These are phyloP conservation scores for Taiozyma onychis DNA, from an alignment of 1,139 yeast genomes.

Conservation along the genomic window DNA sequence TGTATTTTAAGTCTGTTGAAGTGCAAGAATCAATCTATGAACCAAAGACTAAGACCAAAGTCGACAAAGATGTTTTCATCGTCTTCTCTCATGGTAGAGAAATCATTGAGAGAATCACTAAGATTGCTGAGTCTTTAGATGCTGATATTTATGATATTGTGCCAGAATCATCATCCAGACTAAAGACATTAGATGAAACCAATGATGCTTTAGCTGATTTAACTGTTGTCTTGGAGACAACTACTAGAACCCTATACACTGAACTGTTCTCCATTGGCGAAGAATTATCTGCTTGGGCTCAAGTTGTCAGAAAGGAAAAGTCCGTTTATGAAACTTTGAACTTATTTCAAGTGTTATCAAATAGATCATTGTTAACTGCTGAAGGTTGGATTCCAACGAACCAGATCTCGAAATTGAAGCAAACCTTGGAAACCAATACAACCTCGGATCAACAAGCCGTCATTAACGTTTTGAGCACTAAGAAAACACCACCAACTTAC, in stretches of 20 bases:
- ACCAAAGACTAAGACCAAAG: slow-evolving; percentile 39
- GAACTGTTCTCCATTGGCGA: slow-evolving; percentile 74
- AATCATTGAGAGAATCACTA: slow-evolving; percentile 59
- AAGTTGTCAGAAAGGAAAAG: slow-evolving; percentile 63
- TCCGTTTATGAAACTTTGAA: slow-evolving; percentile 72
- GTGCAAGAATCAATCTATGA: slow-evolving; percentile 55
- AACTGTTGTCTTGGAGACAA: slow-evolving; percentile 64
- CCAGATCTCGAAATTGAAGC: slow-evolving; percentile 41
- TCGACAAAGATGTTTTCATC: slow-evolving; percentile 71
- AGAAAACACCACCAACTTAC: slow-evolving; percentile 87
- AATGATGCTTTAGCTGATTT: slow-evolving; percentile 58
- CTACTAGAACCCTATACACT: slow-evolving; percentile 62
- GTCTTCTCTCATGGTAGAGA: slow-evolving; percentile 85
- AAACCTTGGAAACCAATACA: slow-evolving; percentile 41
- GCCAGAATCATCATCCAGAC: slow-evolving; percentile 51
- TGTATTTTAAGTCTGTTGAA: slow-evolving; percentile 68
- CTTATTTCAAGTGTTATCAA: slow-evolving; percentile 75
- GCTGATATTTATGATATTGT: slow-evolving; percentile 69
- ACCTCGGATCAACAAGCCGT: slow-evolving; percentile 66
- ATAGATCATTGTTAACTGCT: slow-evolving; percentile 86
- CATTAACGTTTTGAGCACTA: slow-evolving; percentile 74
- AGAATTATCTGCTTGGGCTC: slow-evolving; percentile 66
- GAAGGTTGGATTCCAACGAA: slow-evolving; percentile 91
- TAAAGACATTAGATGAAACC: slow-evolving; percentile 51
- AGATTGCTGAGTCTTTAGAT: slow-evolving; percentile 78